phyloP scores from a whole-genome alignment of 208 protist genomes.

The Leishmania major region DNA sequence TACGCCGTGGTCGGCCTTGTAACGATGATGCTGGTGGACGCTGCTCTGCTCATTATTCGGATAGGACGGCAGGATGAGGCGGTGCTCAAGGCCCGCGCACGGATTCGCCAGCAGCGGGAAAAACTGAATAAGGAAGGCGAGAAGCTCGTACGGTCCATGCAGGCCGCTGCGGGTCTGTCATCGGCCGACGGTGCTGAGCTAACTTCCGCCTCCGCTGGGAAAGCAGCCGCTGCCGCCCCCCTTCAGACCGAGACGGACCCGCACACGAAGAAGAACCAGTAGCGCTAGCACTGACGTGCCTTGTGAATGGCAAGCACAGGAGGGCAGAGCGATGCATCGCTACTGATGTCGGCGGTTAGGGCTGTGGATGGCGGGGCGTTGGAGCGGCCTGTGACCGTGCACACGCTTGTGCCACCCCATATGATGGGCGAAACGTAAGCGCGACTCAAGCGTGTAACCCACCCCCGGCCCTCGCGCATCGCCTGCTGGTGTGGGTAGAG shows the following conservation, averaged over 20 bases:
- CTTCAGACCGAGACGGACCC: neutral
- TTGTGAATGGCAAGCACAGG: neutral
- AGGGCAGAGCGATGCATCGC: neutral
- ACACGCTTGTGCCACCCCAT: no score
- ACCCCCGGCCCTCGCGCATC: no score
- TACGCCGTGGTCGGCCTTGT: constrained; percentile 63
- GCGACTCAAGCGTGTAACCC: no score
- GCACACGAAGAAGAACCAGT: constrained; percentile 27
- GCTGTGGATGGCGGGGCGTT: no score
- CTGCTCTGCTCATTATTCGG: constrained; percentile 63
- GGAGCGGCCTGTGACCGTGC: no score
- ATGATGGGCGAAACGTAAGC: no score
- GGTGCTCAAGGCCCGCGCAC: constrained; percentile 26
- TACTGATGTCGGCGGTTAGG: neutral
- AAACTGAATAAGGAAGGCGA: constrained; percentile 19
- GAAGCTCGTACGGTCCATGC: constrained; percentile 25
- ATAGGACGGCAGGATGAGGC: constrained; percentile 57
- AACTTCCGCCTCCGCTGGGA: neutral
- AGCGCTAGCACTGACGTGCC: neutral
- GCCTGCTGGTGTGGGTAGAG: no score
- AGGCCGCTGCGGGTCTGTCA: constrained; percentile 3
- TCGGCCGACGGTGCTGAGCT: neutral
- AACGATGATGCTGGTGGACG: constrained; percentile 78
- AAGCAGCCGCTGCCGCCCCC: neutral
- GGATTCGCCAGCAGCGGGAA: constrained; percentile 23